Conservation (phyloP, 768 basidiomycete genomes). For the Cystobasidium tubakii region DNA sequence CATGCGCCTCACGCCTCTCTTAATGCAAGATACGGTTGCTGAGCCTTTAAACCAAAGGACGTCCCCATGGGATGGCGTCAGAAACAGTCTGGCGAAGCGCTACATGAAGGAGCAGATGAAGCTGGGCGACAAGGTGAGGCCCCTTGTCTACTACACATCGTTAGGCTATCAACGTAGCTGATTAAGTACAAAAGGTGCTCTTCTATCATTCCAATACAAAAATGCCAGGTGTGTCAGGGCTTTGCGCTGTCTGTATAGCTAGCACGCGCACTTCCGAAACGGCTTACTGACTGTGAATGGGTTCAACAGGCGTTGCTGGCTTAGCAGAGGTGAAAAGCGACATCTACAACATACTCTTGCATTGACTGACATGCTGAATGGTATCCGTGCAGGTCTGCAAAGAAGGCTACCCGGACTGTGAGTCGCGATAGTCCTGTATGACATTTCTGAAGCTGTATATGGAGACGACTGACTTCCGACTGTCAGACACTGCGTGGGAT, state of each 20-base stretch:
- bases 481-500: slow-evolving; percentile 33
- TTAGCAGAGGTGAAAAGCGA: slow-evolving; percentile 23
- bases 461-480: not conserved
- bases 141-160: not conserved
- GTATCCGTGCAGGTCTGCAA: slow-evolving; percentile 57
- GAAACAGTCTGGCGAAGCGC: slow-evolving; percentile 24
- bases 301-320: slow-evolving; percentile 22
- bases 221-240: slow-evolving; percentile 22
- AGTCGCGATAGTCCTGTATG: slow-evolving; percentile 25
- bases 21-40: not conserved
- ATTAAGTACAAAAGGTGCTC: slow-evolving; percentile 1
- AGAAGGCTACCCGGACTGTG: slow-evolving; percentile 85
- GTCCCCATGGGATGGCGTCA: slow-evolving; percentile 27
- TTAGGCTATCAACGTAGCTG: not conserved
- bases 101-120: slow-evolving; percentile 35
- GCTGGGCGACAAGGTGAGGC: slow-evolving; percentile 16
- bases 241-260: not conserved
- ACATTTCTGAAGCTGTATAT: not conserved
- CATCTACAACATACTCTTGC: not conserved
- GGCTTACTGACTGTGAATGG: not conserved
- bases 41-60: not conserved
- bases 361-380: not conserved
- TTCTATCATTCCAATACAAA: slow-evolving; percentile 36
- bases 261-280: not conserved
- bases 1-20: not conserved